Conservation (phyloP, 768 basidiomycete species). For the Glaciozyma antarctica region DNA sequence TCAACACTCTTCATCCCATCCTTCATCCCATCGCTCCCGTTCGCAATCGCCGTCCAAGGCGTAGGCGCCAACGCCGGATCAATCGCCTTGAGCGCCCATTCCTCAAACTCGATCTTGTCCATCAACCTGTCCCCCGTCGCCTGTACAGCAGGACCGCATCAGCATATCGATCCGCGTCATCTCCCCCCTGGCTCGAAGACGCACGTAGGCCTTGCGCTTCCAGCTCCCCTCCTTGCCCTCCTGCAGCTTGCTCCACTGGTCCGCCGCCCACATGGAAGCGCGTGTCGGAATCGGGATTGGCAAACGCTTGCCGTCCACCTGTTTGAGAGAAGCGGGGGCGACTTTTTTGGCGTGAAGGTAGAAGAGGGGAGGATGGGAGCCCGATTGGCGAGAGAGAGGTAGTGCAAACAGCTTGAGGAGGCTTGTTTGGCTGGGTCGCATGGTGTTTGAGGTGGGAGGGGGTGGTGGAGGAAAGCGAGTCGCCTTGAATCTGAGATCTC, state of each 20-base stretch:
- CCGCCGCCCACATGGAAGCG: conserved; percentile 20
- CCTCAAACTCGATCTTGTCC: conserved; percentile 18
- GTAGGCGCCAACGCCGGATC: conserved; percentile 36
- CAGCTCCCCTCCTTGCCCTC: conserved; percentile 4
- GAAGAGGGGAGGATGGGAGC: conserved; percentile 3
- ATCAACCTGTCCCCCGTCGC: background rate
- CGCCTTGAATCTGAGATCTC: too few relatives aligned
- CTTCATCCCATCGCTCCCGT: background rate
- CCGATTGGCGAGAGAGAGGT: conserved; percentile 3
- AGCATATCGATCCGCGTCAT: background rate
- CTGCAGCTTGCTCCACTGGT: conserved; percentile 24
- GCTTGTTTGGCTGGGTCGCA: conserved; percentile 9
- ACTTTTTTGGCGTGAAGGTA: conserved; percentile 13
- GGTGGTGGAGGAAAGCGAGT: too few relatives aligned
- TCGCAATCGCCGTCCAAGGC: conserved; percentile 29
- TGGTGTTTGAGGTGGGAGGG: background rate
- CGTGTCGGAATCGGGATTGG: background rate
- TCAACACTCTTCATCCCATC: background rate
- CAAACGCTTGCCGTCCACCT: background rate
- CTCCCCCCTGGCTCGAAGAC: background rate
- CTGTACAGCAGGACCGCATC: background rate
- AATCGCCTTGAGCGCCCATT: conserved; percentile 40
- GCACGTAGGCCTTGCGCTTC: conserved; percentile 1
- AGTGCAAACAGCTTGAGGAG: conserved; percentile 25
- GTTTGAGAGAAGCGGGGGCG: background rate